Conservation (phyloP, 1,284 basidiomycete species). For the Sphaerobolus stellatus region DNA sequence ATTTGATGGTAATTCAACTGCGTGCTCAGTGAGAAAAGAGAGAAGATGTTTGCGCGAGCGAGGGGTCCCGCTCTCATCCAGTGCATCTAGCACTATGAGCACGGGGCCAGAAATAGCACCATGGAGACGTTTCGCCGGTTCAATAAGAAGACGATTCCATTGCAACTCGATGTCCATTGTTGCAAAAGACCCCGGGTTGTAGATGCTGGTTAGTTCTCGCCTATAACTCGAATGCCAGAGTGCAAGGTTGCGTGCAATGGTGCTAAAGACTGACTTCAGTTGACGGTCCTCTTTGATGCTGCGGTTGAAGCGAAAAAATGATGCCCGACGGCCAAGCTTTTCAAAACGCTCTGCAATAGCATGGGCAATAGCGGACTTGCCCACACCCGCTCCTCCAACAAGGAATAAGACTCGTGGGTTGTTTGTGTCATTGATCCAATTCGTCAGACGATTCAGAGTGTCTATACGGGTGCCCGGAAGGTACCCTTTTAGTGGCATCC, state of each 20-base stretch:
- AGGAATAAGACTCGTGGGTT: neutral
- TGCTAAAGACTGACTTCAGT: neutral
- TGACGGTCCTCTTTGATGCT: neutral
- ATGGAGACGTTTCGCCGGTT: neutral
- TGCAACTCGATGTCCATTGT: neutral
- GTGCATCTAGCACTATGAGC: constrained; percentile 21
- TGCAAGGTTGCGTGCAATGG: neutral
- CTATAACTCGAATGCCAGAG: neutral
- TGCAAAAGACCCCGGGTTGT: neutral
- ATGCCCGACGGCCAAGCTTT: neutral
- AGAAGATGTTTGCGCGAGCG: neutral
- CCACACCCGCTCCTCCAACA: neutral
- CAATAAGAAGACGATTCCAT: neutral
- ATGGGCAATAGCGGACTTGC: neutral
- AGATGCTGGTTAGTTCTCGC: neutral
- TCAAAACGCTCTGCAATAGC: neutral
- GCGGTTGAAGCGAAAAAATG: neutral
- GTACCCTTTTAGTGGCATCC: neutral
- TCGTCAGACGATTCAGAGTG: neutral
- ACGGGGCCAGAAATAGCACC: constrained; percentile 10
- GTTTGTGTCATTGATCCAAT: neutral
- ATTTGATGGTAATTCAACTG: constrained; percentile 9
- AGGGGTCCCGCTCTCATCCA: constrained; percentile 18
- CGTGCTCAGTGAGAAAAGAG: neutral
- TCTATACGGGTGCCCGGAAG: neutral